phyloP scores from a whole-genome alignment of 306 rosid species.

The Rosa persica region DNA sequence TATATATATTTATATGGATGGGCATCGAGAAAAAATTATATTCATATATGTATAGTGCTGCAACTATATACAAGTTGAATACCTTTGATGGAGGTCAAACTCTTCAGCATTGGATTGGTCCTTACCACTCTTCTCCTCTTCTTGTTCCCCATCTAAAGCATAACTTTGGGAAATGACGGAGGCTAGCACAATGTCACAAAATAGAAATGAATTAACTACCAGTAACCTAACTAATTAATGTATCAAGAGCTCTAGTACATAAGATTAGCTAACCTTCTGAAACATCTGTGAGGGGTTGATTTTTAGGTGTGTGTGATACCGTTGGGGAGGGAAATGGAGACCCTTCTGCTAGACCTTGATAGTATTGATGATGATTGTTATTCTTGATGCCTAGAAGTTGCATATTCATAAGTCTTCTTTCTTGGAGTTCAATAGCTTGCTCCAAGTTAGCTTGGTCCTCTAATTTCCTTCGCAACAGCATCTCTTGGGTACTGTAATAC shows the following conservation, averaged over 20 bases:
- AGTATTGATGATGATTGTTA: constrained; percentile 45
- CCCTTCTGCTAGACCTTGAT: constrained; percentile 57
- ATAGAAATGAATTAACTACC: constrained; percentile 13
- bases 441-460: constrained; percentile 83
- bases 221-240: neutral
- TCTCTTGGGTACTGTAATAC: constrained; percentile 66
- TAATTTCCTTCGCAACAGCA: constrained; percentile 57
- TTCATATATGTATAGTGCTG: neutral
- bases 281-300: constrained; percentile 39
- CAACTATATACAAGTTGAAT: constrained; percentile 5
- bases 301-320: constrained; percentile 40
- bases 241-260: neutral
- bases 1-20: neutral
- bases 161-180: constrained; percentile 18
- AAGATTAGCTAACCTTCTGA: constrained; percentile 47
- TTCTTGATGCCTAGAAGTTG: constrained; percentile 73
- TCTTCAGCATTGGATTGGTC: constrained; percentile 2
- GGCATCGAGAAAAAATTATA: neutral
- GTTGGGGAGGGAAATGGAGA: constrained; percentile 43
- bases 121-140: constrained; percentile 29
- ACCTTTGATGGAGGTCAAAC: constrained; percentile 47
- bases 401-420: constrained; percentile 67
- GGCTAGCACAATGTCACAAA: constrained; percentile 17
- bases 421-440: constrained; percentile 78
- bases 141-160: constrained; percentile 30